Percentiles rank a stretch among this genome's conserved stretches.
Evolutionary conservation across 163 green algal genomes (phyloP).

Genomic region (Chlamydomonas reinhardtii): DNA sequence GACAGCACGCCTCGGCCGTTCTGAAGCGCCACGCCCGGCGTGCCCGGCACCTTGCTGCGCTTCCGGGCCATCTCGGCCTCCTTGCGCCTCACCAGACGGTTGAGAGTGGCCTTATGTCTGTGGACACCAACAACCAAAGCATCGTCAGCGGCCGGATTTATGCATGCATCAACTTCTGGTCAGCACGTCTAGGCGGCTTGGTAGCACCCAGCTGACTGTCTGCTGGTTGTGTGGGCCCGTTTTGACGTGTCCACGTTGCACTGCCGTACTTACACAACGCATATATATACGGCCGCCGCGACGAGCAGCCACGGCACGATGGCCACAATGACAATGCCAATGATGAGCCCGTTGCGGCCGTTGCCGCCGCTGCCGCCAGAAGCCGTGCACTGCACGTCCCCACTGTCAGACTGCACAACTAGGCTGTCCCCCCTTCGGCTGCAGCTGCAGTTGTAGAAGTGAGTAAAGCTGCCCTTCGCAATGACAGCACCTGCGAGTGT

Average conservation of each 20-base stretch:
- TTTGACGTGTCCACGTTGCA: too few species aligned
- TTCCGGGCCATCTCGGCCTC: conserved; percentile 59
- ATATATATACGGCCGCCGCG: conserved; percentile 27
- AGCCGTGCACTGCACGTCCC: neutral
- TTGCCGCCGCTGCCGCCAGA: neutral
- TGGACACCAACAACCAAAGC: too few species aligned
- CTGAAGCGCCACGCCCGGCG: conserved; percentile 55
- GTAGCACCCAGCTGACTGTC: too few species aligned
- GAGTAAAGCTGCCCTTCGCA: conserved; percentile 16
- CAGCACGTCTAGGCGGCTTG: too few species aligned
- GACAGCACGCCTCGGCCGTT: conserved; percentile 59
- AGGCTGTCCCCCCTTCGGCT: neutral
- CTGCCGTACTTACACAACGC: conserved; percentile 41
- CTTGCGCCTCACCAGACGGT: conserved; percentile 34
- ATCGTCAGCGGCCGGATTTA: too few species aligned
- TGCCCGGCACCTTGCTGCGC: conserved; percentile 61
- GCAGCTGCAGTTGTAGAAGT: conserved; percentile 34
- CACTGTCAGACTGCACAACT: neutral
- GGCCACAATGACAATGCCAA: conserved; percentile 36
- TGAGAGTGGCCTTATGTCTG: conserved; percentile 42
- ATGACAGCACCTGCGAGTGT: conserved; percentile 11
- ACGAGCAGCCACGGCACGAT: conserved; percentile 44
- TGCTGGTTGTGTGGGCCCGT: too few species aligned
- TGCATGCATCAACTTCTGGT: too few species aligned
- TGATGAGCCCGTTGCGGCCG: neutral